A percentile compares a stretch with the other conserved stretches of the same genome.
Conservation (phyloP, 129 eudicot genomes). For the Scalesia atractyloides region DNA sequence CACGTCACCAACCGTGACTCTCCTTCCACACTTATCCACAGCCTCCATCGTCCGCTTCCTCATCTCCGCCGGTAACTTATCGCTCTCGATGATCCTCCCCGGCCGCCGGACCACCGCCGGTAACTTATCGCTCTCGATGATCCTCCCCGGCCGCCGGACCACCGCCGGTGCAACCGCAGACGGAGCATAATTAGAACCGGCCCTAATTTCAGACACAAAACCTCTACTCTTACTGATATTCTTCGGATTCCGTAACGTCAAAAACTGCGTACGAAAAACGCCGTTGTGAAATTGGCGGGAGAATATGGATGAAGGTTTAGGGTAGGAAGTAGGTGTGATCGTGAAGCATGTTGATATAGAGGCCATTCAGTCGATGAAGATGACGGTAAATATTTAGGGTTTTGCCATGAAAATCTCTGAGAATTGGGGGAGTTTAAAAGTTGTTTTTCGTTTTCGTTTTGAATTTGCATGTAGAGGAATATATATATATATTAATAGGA, state of each 20-base stretch:
- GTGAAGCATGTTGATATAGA: constrained; percentile 60
- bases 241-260: constrained; percentile 16
- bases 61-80: constrained; percentile 71
- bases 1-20: constrained; percentile 94
- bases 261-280: background rate
- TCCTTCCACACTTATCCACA: constrained; percentile 66
- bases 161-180: constrained; percentile 33
- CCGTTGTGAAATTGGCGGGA: constrained; percentile 21
- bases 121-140: background rate
- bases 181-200: constrained; percentile 32
- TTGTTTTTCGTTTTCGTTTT: background rate
- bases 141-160: constrained; percentile 43
- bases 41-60: constrained; percentile 81
- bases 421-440: constrained; percentile 1
- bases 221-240: constrained; percentile 24
- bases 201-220: constrained; percentile 41
- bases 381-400: constrained; percentile 19
- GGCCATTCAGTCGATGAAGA: constrained; percentile 43
- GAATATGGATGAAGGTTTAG: background rate
- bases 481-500: no score
- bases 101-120: constrained; percentile 37
- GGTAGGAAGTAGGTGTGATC: constrained; percentile 35
- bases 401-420: constrained; percentile 16
- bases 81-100: constrained; percentile 76
- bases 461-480: background rate